Conservation (phyloP, 768 basidiomycete genomes). For the Psilocybe azurescens region DNA sequence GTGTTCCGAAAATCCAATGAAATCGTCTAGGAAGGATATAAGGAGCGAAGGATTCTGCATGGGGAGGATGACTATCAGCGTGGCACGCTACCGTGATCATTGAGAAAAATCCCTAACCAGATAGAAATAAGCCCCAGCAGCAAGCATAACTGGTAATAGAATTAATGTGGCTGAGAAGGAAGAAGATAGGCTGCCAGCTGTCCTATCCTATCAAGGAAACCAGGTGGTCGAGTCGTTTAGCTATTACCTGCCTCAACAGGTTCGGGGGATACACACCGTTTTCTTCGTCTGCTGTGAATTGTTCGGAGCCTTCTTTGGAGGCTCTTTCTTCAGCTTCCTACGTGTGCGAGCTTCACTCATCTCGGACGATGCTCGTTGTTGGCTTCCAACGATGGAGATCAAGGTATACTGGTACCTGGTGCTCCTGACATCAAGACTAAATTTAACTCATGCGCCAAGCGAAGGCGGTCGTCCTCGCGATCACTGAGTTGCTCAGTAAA, state of each 20-base stretch:
- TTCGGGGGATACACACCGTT: not conserved
- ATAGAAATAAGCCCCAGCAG: conserved; percentile 24
- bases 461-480: not conserved
- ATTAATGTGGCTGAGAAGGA: conserved; percentile 22
- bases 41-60: conserved; percentile 27
- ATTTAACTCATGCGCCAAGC: not conserved
- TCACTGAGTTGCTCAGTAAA: not conserved
- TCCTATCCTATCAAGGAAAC: conserved; percentile 11
- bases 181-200: conserved; percentile 18
- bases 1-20: conserved; percentile 48
- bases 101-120: conserved; percentile 16
- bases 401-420: conserved; percentile 13
- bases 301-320: conserved; percentile 14
- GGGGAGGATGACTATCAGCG: not conserved
- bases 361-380: conserved; percentile 11
- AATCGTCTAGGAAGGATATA: conserved; percentile 35
- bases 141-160: conserved; percentile 23
- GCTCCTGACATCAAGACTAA: conserved; percentile 1
- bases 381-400: conserved; percentile 10
- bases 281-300: conserved; percentile 2
- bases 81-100: not conserved
- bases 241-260: not conserved
- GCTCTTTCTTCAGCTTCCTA: conserved; percentile 21
- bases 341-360: conserved; percentile 25
- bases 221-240: not conserved